Conservation (phyloP, 371 early-diverging fungal species). For the Mortierella sp. region DNA sequence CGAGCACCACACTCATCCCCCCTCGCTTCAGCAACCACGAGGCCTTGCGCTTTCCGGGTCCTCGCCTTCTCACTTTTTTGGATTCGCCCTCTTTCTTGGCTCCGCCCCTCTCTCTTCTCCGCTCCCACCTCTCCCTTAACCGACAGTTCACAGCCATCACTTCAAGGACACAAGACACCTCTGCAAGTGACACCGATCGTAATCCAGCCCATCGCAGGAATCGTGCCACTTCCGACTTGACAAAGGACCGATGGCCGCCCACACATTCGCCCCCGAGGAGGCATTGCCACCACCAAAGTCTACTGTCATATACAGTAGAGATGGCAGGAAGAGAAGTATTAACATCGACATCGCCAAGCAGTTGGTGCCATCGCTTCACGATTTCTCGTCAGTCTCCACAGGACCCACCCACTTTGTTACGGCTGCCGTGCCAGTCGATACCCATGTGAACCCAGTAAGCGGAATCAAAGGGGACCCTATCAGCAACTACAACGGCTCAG, state of each 20-base stretch:
- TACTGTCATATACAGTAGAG: constrained; percentile 58
- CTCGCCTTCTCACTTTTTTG: neutral
- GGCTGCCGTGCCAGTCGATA: constrained; percentile 4
- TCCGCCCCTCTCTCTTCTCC: constrained; percentile 4
- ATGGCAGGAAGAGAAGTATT: constrained; percentile 57
- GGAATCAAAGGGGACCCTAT: constrained; percentile 2
- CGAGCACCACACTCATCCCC: neutral
- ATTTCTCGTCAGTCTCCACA: constrained; percentile 24
- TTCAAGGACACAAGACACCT: constrained; percentile 6
- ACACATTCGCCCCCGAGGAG: constrained; percentile 53
- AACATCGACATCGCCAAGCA: constrained; percentile 55
- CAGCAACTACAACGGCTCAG: constrained; percentile 10
- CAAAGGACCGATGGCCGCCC: constrained; percentile 40
- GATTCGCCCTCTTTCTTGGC: neutral
- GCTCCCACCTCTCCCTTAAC: neutral
- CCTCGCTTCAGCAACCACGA: neutral
- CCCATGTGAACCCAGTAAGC: neutral
- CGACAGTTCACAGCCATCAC: neutral
- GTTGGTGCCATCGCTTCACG: constrained; percentile 28
- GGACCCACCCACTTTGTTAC: constrained; percentile 7
- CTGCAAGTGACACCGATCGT: constrained; percentile 7
- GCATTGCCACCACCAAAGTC: constrained; percentile 55
- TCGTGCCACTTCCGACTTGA: too few species aligned
- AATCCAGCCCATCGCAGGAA: too few species aligned
- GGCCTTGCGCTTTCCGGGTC: too few species aligned